These are phyloP conservation scores for Helicostylum pulchrum DNA, from an alignment of 192 early-diverging fungal genomes.

Conservation along the genomic window DNA sequence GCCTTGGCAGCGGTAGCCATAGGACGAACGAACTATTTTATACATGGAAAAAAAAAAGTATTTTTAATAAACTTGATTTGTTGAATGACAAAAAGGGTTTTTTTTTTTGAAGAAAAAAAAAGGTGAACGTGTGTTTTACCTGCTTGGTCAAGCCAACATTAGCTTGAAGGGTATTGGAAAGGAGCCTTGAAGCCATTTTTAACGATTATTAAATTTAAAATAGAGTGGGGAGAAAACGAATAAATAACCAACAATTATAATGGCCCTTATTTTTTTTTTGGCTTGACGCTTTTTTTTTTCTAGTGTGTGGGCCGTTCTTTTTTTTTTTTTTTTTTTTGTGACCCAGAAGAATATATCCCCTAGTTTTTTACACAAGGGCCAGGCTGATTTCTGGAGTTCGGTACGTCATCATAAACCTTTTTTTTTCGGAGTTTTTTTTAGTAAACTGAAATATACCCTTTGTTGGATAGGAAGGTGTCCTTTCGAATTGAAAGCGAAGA, in stretches of 20 bases:
- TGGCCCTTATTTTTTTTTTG: neutral
- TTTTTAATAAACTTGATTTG: neutral
- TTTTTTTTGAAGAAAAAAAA: neutral
- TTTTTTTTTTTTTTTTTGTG: too few species aligned
- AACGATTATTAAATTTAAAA: neutral
- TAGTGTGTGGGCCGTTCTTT: too few species aligned
- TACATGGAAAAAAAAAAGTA: conserved; percentile 7
- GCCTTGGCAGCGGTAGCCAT: conserved; percentile 48
- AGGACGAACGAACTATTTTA: conserved; percentile 48
- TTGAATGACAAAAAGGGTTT: neutral
- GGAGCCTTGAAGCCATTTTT: conserved; percentile 30
- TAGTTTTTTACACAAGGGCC: too few species aligned
- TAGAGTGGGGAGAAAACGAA: conserved; percentile 21
- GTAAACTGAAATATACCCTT: too few species aligned
- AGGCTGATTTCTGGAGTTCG: too few species aligned
- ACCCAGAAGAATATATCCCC: too few species aligned
- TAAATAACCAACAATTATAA: neutral
- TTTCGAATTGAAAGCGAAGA: too few species aligned
- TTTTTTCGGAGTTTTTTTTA: too few species aligned
- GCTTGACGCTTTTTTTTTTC: neutral
- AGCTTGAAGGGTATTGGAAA: conserved; percentile 37
- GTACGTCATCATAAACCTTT: too few species aligned
- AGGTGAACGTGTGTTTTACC: conserved; percentile 12
- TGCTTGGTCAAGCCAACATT: conserved; percentile 30
- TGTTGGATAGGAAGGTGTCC: too few species aligned